Conservation (phyloP, 495 filamentous ascomycete genomes). For the Thozetella sp. region DNA sequence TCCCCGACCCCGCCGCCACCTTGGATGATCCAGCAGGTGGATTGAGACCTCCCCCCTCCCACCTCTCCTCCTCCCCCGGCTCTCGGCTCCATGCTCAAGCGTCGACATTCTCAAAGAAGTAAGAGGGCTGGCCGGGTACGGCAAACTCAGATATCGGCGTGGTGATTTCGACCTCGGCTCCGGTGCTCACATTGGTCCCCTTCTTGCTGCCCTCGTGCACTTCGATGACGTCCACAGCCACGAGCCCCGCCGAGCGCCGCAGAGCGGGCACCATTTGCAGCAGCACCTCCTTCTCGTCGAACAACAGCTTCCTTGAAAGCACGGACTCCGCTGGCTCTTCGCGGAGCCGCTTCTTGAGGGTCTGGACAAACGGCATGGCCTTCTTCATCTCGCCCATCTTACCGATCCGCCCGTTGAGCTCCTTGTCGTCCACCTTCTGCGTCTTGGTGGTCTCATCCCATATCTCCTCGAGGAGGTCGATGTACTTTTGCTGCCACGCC, state of each 20-base stretch:
- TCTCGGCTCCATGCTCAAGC: slow-evolving; percentile 19
- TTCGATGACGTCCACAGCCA: slow-evolving; percentile 62
- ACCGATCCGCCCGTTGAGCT: slow-evolving; percentile 68
- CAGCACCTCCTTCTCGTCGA: slow-evolving; percentile 70
- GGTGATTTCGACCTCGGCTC: slow-evolving; percentile 56
- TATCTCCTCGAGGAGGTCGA: slow-evolving; percentile 72
- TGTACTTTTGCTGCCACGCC: slow-evolving; percentile 88
- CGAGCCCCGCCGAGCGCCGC: slow-evolving; percentile 65
- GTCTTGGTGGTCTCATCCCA: slow-evolving; percentile 38
- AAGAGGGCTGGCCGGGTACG: slow-evolving; percentile 78
- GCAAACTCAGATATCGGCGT: slow-evolving; percentile 65
- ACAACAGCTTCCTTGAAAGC: slow-evolving; percentile 79
- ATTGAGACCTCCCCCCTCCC: background rate
- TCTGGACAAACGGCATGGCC: slow-evolving; percentile 95
- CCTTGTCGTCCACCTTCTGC: slow-evolving; percentile 74
- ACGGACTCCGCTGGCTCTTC: slow-evolving; percentile 63
- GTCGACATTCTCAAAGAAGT: slow-evolving; percentile 75
- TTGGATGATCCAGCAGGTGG: background rate
- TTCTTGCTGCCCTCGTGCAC: slow-evolving; percentile 73
- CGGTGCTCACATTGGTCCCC: slow-evolving; percentile 52
- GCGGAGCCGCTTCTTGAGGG: slow-evolving; percentile 77
- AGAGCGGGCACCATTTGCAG: slow-evolving; percentile 41
- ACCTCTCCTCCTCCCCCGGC: too few species aligned
- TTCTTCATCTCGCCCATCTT: slow-evolving; percentile 92
- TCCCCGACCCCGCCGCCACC: too few species aligned